These are phyloP conservation scores for Pleurotus tuoliensis DNA, from an alignment of 768 basidiomycete genomes.

Conservation along the genomic window DNA sequence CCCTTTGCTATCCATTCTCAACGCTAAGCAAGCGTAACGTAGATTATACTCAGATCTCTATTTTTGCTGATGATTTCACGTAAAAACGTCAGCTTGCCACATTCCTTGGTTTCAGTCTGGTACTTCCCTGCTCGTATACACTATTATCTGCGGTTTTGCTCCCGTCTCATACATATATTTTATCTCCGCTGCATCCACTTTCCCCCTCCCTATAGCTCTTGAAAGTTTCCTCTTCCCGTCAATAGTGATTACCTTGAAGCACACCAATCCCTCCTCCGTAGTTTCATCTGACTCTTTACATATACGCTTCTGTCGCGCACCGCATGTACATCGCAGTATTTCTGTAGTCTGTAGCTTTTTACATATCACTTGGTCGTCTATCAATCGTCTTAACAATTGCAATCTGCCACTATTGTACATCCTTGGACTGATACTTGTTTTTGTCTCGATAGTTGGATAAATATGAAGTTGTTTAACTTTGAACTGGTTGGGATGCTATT, in stretches of 20 bases:
- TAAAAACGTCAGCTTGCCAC: background rate
- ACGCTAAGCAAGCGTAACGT: conserved; percentile 9
- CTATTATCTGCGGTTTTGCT: background rate
- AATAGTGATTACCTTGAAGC: too few relatives aligned
- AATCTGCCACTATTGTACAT: background rate
- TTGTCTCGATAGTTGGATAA: background rate
- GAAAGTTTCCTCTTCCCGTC: too few relatives aligned
- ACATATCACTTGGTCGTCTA: background rate
- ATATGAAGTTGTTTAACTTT: background rate
- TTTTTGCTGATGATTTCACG: background rate
- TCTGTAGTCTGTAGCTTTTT: conserved; percentile 9
- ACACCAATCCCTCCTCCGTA: background rate
- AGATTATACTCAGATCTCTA: conserved; percentile 1
- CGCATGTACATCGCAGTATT: conserved; percentile 7
- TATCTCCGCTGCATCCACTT: conserved; percentile 4
- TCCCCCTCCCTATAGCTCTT: background rate
- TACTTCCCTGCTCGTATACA: background rate
- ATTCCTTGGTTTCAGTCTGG: background rate
- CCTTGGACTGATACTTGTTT: background rate
- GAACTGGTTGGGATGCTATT: background rate
- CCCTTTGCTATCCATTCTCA: conserved; percentile 22
- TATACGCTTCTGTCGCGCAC: background rate
- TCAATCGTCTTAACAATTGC: background rate
- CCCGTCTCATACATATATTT: background rate
- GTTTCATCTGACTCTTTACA: background rate